Evolutionary conservation across 345 rosid genomes (phyloP), one percentile per base, ranked within the genome.

Genomic region (Iberis pinnata): DNA sequence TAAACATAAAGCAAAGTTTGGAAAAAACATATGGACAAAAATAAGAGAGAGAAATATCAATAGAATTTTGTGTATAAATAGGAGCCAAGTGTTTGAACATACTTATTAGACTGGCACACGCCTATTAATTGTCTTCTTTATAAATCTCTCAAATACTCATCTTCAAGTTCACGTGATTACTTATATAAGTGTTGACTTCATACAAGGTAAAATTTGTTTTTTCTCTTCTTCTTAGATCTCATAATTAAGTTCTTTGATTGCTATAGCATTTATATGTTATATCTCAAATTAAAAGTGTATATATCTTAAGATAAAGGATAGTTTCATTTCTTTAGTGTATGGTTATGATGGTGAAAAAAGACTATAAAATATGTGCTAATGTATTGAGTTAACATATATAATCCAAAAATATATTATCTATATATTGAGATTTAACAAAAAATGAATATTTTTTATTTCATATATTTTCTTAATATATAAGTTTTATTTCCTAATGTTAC

Each of bases 21-120:
- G 7, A 11, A 12, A 41, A 50, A 41, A 65, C 9, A 9, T 31
- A 43, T 18, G 60, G 49, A 58, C 53, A 52, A 58, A 44, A 58
- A 19, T 36, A 38, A 25, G 27, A 9, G 9, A 37, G 18, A 17
- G 9, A 49, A n/a, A 18, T 65, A 49, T 57, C 53, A 65, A 58
- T 14, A 54, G 70, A 29, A 58, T 51, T 50, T 45, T 66, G 9
- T 37, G 37, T 52, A 52, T 51, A 65, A 58, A 58, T 51, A 58
- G 54, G 47, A 51, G 64, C 58, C 70, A 65, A 65, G 64, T 65
- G 58, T 65, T 65, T 12, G 46, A 41, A 58, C 42, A 49, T 45
- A 18, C 63, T 64, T 33, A 48, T n/a, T 25, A 33, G 49, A 47
- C 38, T 19, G 48, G 36, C 70, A 65, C 70, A 58, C 64, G 53